These are phyloP conservation scores for Chaetomium fimeti DNA, from an alignment of 495 filamentous ascomycete genomes.

Conservation along the genomic window DNA sequence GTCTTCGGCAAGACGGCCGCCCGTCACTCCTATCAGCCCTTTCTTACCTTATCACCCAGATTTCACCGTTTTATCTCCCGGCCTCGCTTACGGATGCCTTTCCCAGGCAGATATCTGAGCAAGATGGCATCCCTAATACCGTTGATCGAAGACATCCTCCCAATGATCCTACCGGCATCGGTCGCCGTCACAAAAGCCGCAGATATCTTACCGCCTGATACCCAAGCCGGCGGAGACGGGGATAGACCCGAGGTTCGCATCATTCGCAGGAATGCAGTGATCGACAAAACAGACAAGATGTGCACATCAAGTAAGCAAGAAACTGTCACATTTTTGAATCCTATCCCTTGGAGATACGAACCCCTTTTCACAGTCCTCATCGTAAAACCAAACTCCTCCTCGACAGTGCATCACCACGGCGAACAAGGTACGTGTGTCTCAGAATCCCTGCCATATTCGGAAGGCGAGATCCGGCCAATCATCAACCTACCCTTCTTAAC, in stretches of 20 bases:
- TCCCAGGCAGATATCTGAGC: not conserved
- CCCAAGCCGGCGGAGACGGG: slow-evolving; percentile 13
- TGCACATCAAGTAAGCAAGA: slow-evolving; percentile 50
- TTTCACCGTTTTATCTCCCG: too few relatives aligned
- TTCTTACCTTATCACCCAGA: too few relatives aligned
- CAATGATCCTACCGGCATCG: slow-evolving; percentile 49
- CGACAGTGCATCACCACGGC: slow-evolving; percentile 47
- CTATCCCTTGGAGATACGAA: not conserved
- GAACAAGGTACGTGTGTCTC: slow-evolving; percentile 47
- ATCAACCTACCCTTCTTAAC: not conserved
- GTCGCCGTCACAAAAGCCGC: slow-evolving; percentile 46
- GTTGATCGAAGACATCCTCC: slow-evolving; percentile 49
- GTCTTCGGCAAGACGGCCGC: too few relatives aligned
- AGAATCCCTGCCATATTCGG: not conserved
- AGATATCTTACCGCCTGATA: slow-evolving; percentile 41
- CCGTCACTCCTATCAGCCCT: too few relatives aligned
- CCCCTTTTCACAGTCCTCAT: slow-evolving; percentile 39
- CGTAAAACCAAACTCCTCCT: slow-evolving; percentile 42
- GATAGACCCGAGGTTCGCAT: slow-evolving; percentile 48
- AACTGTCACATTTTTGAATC: not conserved
- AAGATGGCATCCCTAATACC: slow-evolving; percentile 50
- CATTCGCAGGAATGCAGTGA: slow-evolving; percentile 56
- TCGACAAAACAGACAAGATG: slow-evolving; percentile 57
- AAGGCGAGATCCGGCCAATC: not conserved
- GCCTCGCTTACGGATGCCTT: not conserved